phyloP scores from a whole-genome alignment of 2,329 filamentous ascomycete genomes.

The Paecilomyces sp. region DNA sequence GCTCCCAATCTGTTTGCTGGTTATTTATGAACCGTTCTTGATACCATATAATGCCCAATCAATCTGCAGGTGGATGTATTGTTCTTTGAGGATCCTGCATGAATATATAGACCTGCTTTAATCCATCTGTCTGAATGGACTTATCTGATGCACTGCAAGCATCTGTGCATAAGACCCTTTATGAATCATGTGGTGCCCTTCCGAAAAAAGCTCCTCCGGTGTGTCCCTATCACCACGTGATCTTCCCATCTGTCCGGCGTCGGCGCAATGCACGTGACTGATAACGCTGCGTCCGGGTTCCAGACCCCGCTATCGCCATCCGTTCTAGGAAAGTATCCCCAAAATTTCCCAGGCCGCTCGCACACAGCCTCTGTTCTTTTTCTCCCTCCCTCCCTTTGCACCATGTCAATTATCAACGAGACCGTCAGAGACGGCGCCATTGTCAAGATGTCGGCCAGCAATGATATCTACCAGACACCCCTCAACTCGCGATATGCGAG shows the following conservation, averaged over 20 bases:
- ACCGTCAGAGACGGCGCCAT: background rate
- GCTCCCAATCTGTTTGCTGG: background rate
- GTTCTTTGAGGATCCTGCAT: background rate
- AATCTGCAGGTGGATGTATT: background rate
- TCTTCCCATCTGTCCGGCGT: slow-evolving; percentile 4
- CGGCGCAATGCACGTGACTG: slow-evolving; percentile 27
- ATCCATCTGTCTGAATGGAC: background rate
- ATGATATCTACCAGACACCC: slow-evolving; percentile 59
- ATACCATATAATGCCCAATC: slow-evolving; percentile 1
- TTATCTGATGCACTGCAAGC: too few species aligned
- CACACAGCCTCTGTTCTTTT: slow-evolving; percentile 14
- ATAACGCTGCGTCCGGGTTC: slow-evolving; percentile 16
- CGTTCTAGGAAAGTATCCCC: slow-evolving; percentile 2
- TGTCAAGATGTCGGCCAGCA: slow-evolving; percentile 30
- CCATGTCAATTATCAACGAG: slow-evolving; percentile 2
- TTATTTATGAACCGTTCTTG: background rate
- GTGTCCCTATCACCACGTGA: background rate
- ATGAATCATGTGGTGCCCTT: background rate
- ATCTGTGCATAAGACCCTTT: background rate
- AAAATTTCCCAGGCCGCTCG: slow-evolving; percentile 21
- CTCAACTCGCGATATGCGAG: slow-evolving; percentile 67
- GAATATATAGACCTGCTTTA: background rate
- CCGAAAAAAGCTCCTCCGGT: background rate
- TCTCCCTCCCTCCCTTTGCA: slow-evolving; percentile 12
- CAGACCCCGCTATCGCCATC: slow-evolving; percentile 19